Evolutionary conservation across 306 rosid genomes (phyloP).

Genomic region (Lablab purpureus): DNA sequence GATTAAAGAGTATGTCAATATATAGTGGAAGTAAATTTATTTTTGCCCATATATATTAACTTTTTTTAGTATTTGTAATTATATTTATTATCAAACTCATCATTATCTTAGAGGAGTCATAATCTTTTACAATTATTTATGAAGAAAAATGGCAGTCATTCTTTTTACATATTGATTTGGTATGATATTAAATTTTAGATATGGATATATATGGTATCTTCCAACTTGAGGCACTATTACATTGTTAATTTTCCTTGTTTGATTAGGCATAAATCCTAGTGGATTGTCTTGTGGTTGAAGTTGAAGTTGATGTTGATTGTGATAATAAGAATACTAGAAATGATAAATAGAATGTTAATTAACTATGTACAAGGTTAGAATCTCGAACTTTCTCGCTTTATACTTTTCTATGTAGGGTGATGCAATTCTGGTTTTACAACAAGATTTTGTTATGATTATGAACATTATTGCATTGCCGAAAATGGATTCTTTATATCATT

Average conservation of each 20-base stretch:
- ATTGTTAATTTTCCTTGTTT: neutral
- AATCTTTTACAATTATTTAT: conserved; percentile 24
- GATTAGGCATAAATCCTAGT: neutral
- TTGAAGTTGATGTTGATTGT: conserved; percentile 27
- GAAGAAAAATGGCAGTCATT: neutral
- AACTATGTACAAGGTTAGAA: conserved; percentile 2
- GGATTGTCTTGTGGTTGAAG: neutral
- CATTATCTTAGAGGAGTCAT: neutral
- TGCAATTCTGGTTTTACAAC: neutral
- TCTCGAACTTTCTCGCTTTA: conserved; percentile 6
- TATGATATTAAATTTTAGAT: neutral
- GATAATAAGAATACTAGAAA: conserved; percentile 31
- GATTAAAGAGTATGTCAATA: neutral
- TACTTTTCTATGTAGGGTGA: neutral
- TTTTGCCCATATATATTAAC: neutral
- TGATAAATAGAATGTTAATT: neutral
- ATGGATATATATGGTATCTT: neutral
- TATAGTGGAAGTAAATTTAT: neutral
- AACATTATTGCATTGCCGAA: neutral
- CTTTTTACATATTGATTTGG: neutral
- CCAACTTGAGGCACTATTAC: neutral
- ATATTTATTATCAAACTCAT: conserved; percentile 3
- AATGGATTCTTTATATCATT: neutral
- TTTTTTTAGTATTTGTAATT: neutral
- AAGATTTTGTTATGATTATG: neutral